These are phyloP conservation scores for Talaromyces funiculosus DNA, from an alignment of 2,329 filamentous ascomycete species.

Conservation along the genomic window DNA sequence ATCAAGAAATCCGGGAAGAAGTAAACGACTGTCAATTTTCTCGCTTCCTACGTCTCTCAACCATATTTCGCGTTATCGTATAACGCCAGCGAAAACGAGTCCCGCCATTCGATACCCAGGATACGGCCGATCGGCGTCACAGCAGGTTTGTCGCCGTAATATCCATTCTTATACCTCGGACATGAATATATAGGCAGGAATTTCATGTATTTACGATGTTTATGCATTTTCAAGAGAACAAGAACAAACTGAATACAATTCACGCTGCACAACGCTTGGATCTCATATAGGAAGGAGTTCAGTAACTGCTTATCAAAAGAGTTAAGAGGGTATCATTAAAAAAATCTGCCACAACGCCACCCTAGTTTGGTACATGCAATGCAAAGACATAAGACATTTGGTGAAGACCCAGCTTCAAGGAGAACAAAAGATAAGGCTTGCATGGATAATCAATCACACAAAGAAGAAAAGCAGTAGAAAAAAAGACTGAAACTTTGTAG, in stretches of 20 bases:
- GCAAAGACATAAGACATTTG: neutral
- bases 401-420: conserved; percentile 8
- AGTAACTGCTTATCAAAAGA: neutral
- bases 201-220: neutral
- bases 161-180: neutral
- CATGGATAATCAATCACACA: conserved; percentile 3
- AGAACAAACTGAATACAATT: neutral
- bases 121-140: neutral
- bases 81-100: neutral
- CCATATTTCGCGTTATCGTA: neutral
- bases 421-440: neutral
- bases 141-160: neutral
- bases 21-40: conserved; percentile 43
- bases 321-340: neutral
- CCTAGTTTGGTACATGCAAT: conserved; percentile 2
- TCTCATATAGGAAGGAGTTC: neutral
- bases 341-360: neutral
- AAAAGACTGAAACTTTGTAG: neutral
- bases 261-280: neutral
- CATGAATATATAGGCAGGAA: neutral
- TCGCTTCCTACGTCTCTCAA: neutral
- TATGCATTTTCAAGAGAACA: neutral
- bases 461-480: neutral
- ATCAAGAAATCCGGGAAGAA: conserved; percentile 99
- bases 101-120: conserved; percentile 1